Base-by-base conservation (phyloP, 805 yeast species). In the Schizosaccharomyces osmophilus region DNA sequence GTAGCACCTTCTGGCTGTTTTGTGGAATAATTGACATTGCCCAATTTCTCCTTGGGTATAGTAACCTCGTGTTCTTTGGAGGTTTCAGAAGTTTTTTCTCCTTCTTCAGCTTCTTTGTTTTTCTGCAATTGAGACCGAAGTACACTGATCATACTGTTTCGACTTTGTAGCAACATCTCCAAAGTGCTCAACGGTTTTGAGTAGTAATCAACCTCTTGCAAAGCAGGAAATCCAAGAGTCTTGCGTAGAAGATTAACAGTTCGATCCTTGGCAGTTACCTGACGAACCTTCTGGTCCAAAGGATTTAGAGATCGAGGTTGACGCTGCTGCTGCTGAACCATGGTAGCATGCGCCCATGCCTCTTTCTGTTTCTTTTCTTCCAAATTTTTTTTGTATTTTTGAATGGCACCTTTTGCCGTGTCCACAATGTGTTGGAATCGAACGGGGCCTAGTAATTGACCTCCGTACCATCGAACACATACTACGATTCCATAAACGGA, bases 361-460 rank as follows among this genome's bases (percentile, higher is more conserved):
- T 17, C 45, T 36, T 19, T 36, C 45, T 29, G 15, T 19, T 24
- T 26, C 13, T 36, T 26, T 39, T 22, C 60, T 17, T 36, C 42
- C 4, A 39, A n/a, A 19, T 1, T 13, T 61, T 65, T 24, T 26
- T 41, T 26, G 5, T 57, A 57, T 31, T 57, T 57, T 5, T 24
- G 26, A 19, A 59, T 59, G 9, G 61, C 54, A 17, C 43, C 13
- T 22, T 48, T 41, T 22, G 55, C 61, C 15, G 51, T 39, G 22
- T 59, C n/a, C 45, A 15, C 19, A 17, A 59, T 59, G 29, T 59
- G 61, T 31, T 59, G 51, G 29, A 59, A 59, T n/a, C 61, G 48
- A 22, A 59, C 55, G 36, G 61, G 61, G 4, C 61, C 61, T n/a
- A 59, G 31, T 36, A 59, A 19, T 41, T 19, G 43, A 8, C 61